Conservation (phyloP, 257 asterid genomes). For the Nicotiana tomentosiformis region DNA sequence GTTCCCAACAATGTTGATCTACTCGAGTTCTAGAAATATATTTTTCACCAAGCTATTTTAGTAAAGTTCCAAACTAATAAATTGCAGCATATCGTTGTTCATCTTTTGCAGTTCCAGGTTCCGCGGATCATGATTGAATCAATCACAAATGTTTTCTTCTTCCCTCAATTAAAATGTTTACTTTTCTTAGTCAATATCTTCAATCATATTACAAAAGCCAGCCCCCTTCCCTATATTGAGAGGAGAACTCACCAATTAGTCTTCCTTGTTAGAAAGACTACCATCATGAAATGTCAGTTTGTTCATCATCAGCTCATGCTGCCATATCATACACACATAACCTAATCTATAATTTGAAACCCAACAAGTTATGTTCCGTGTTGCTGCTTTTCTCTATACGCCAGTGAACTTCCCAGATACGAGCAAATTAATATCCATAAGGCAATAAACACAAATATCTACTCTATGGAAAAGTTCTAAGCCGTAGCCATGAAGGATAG, state of each 20-base stretch:
- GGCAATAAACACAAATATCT: not conserved
- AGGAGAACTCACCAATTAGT: too few species aligned
- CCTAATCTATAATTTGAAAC: not conserved
- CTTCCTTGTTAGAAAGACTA: not conserved
- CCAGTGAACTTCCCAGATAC: not conserved
- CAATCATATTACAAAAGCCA: too few species aligned
- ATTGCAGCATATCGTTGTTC: not conserved
- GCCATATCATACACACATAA: not conserved
- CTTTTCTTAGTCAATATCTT: not conserved
- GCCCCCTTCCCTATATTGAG: too few species aligned
- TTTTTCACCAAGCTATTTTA: not conserved
- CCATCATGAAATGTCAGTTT: not conserved
- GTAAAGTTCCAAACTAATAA: not conserved
- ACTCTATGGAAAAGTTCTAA: not conserved
- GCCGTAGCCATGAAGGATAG: not conserved
- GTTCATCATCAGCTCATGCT: not conserved
- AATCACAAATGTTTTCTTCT: not conserved
- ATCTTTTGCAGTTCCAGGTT: not conserved
- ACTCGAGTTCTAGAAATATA: not conserved
- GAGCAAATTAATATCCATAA: not conserved
- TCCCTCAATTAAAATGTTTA: not conserved
- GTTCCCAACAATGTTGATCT: not conserved
- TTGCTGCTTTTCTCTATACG: not conserved
- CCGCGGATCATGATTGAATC: not conserved
- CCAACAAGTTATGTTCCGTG: not conserved